Evolutionary conservation across 2,329 filamentous ascomycete species (phyloP), one percentile per base, ranked within the genome.

Genomic region (Botrytis pseudocinerea): DNA sequence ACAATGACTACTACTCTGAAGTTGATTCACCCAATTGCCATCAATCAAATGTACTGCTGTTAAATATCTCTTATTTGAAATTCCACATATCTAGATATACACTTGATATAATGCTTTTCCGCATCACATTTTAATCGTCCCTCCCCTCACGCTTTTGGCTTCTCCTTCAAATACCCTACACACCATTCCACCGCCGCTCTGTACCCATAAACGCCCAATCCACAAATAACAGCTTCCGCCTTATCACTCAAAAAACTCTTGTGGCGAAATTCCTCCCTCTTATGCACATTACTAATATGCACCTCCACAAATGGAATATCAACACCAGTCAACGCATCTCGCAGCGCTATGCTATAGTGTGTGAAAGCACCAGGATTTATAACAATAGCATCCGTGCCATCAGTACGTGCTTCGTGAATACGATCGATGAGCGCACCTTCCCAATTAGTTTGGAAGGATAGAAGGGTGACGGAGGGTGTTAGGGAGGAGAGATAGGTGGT

Each of bases 281-380:
- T 87, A 81, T 95, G 92, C 2, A 94, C 87, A 80, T 95, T 95
- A 72, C 86, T 90, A 48, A 94, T 87, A 80, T 95, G 92, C n/a
- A 94, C 82, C 83, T 95, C 93, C 64, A 95, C 84, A 78, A 94
- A 95, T 0, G 92, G 92, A 35, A 94, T 89, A 10, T 85, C 85
- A 0, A 93, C 90, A 6, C 89, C 91, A 0, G 90, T 81, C 40
- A 95, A 82, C 0, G 93, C 92, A 81, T 95, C 93, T n/a, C 93
- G 85, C 73, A 95, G 85, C 0, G 90, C 91, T 1, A 95, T 90
- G 78, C 89, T 92, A 0, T 92, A 94, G 81, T 95, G 93, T 1
- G 92, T 94, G 77, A 90, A 90, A 0, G 87, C 93, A 2, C 89
- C 93, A 0, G 92, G 89, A 82, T 95, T 95, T 83, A 95, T 93